Percentiles rank a stretch among this genome's conserved stretches.
Evolutionary conservation across 75 land plant genomes (phyloP).

Genomic region (Cryptomeria japonica): DNA sequence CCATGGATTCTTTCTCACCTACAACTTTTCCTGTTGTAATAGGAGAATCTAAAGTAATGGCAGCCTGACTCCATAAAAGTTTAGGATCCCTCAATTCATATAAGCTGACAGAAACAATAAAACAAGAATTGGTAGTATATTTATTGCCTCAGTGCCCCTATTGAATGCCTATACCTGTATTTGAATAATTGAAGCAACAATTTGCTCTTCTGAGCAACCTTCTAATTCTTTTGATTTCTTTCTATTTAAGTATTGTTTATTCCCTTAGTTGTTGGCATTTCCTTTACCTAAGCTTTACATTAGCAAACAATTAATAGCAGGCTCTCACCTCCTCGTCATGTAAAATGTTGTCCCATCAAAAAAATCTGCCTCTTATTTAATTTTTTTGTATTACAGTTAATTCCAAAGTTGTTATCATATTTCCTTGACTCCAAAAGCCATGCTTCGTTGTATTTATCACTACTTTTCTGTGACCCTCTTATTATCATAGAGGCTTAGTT

Average conservation of each 20-base stretch:
- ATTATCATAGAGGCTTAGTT: no score
- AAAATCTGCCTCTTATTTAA: background rate
- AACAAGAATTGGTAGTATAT: background rate
- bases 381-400: background rate
- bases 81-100: background rate
- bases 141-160: background rate
- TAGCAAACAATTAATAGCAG: no score
- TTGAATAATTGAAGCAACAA: slow-evolving; percentile 1
- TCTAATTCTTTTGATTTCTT: background rate
- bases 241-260: no score
- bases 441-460: no score
- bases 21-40: no score
- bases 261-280: background rate
- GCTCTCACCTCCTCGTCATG: background rate
- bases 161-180: background rate
- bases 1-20: background rate
- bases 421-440: background rate
- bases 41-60: background rate
- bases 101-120: background rate
- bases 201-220: background rate
- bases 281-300: background rate
- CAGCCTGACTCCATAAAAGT: background rate
- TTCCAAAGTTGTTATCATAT: no score
- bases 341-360: background rate
- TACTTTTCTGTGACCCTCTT: no score